phyloP scores from a whole-genome alignment of 176 grass and related monocot species.

The Zizania latifolia region DNA sequence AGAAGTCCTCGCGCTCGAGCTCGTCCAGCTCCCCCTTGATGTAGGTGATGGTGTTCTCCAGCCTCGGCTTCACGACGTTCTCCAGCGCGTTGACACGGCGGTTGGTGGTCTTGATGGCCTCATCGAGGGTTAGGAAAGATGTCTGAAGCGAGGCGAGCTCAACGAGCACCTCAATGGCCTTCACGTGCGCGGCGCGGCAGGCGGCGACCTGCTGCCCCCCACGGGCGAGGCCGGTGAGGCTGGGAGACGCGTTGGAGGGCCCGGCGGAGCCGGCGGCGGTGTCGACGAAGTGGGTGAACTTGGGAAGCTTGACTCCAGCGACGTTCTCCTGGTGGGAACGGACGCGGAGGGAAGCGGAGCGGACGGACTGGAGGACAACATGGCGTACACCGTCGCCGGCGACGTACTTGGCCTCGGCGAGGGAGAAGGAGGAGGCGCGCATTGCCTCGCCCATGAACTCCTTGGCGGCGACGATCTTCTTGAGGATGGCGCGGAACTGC shows the following conservation, averaged over 20 bases:
- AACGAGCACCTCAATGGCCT: slow-evolving; percentile 56
- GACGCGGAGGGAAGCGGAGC: slow-evolving; percentile 49
- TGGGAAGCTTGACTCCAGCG: slow-evolving; percentile 63
- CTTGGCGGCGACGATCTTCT: slow-evolving; percentile 65
- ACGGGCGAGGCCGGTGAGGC: slow-evolving; percentile 63
- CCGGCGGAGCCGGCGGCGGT: slow-evolving; percentile 3
- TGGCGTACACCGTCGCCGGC: slow-evolving; percentile 48
- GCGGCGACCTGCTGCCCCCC: slow-evolving; percentile 71
- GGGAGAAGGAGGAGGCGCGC: slow-evolving; percentile 60
- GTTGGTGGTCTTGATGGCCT: slow-evolving; percentile 83
- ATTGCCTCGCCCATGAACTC: slow-evolving; percentile 74
- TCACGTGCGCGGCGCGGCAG: slow-evolving; percentile 47
- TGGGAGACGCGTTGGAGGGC: slow-evolving; percentile 21
- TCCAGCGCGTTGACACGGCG: slow-evolving; percentile 70
- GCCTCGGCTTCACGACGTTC: slow-evolving; percentile 59
- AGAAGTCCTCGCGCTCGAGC: slow-evolving; percentile 88
- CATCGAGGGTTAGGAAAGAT: slow-evolving; percentile 75
- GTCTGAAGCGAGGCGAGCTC: slow-evolving; percentile 88
- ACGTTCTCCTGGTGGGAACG: slow-evolving; percentile 65
- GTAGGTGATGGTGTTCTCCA: slow-evolving; percentile 80
- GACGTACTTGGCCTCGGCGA: slow-evolving; percentile 70
- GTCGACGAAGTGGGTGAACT: slow-evolving; percentile 55
- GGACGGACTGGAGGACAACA: slow-evolving; percentile 54
- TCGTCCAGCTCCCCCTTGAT: slow-evolving; percentile 72
- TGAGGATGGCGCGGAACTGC: slow-evolving; percentile 65